Conservation (phyloP, 139 green algal species). For the Edaphochlamys debaryana region DNA sequence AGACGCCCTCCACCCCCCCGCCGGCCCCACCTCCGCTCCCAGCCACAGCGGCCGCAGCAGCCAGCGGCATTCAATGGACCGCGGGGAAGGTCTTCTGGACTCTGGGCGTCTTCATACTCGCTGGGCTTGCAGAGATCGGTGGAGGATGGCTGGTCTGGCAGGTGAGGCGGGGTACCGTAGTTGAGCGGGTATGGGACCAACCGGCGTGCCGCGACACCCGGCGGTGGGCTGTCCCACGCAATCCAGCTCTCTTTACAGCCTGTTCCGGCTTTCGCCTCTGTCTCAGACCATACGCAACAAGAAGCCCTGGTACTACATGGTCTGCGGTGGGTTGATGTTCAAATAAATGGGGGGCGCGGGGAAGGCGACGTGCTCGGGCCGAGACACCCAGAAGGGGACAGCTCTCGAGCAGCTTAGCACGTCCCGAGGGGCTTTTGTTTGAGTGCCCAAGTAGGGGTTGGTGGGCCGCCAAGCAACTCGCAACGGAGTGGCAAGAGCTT, state of each 20-base stretch:
- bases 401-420: no score
- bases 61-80: constrained; percentile 50
- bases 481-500: no score
- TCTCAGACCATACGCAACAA: constrained; percentile 47
- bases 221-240: no score
- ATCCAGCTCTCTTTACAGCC: no score
- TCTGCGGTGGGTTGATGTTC: constrained; percentile 50
- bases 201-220: no score
- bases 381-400: no score
- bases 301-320: constrained; percentile 62
- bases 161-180: not conserved
- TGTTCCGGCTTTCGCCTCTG: not conserved
- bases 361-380: no score
- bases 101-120: constrained; percentile 56
- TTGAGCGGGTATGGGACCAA: no score
- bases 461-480: no score
- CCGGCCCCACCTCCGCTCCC: not conserved
- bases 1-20: not conserved
- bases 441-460: no score
- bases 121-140: constrained; percentile 79
- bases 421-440: no score
- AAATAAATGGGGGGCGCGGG: no score
- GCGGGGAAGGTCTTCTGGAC: constrained; percentile 53
- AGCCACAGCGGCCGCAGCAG: not conserved
- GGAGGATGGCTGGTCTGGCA: constrained; percentile 93